phyloP scores from a whole-genome alignment of 208 protist genomes.

The Crithidia mellificae region DNA sequence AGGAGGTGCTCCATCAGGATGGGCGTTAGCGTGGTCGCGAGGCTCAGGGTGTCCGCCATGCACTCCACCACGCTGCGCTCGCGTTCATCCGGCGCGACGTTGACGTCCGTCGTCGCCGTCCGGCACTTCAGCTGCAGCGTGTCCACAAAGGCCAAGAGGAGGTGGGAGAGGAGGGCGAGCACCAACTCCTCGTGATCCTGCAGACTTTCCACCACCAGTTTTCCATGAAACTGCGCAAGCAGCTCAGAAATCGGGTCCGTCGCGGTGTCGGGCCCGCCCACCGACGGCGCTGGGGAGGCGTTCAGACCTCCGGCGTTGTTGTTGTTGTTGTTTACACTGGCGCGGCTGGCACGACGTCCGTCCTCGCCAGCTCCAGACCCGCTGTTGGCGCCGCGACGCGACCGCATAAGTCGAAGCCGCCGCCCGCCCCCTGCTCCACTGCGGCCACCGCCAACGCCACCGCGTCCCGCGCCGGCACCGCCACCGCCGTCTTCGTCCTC shows the following conservation, averaged over 20 bases:
- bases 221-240: slow-evolving; percentile 60
- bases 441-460: slow-evolving; percentile 1
- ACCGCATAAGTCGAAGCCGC: slow-evolving; percentile 9
- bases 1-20: slow-evolving; percentile 74
- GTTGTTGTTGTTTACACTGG: neutral
- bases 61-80: slow-evolving; percentile 73
- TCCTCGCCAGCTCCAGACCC: neutral
- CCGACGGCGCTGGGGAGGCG: neutral
- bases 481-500: slow-evolving; percentile 6
- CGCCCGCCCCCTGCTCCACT: neutral
- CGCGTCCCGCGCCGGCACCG: slow-evolving; percentile 2
- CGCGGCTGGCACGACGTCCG: slow-evolving; percentile 2
- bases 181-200: slow-evolving; percentile 75
- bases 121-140: slow-evolving; percentile 68
- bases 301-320: slow-evolving; percentile 9
- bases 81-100: slow-evolving; percentile 34
- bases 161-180: slow-evolving; percentile 62
- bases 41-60: slow-evolving; percentile 79
- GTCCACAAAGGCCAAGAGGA: slow-evolving; percentile 78
- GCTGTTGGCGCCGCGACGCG: neutral
- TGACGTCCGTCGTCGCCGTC: slow-evolving; percentile 39
- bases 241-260: slow-evolving; percentile 59
- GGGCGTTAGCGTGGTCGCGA: slow-evolving; percentile 65
- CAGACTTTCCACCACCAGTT: slow-evolving; percentile 68
- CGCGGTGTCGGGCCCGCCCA: slow-evolving; percentile 3